A percentile compares a stretch with the other conserved stretches of the same genome.
Evolutionary conservation across 345 rosid genomes (phyloP).

Genomic region (Populus ilicifolia): DNA sequence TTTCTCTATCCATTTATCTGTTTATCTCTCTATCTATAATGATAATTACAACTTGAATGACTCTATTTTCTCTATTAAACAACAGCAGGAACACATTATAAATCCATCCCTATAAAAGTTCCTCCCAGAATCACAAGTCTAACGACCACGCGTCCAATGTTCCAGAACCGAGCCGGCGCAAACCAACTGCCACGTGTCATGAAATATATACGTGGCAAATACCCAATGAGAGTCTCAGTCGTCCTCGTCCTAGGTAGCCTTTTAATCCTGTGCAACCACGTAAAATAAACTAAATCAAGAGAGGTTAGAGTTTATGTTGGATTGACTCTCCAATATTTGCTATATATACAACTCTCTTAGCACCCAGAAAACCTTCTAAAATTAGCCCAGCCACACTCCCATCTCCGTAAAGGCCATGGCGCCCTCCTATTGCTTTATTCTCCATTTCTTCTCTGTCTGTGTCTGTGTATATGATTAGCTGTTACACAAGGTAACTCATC

Average conservation of each 20-base stretch:
- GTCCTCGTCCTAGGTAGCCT: neutral
- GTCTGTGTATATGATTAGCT: no score
- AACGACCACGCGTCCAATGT: neutral
- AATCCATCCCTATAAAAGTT: neutral
- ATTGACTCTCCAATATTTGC: slow-evolving; percentile 22
- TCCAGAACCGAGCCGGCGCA: slow-evolving; percentile 12
- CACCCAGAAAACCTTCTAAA: slow-evolving; percentile 21
- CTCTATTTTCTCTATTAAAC: neutral
- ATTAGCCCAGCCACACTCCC: slow-evolving; percentile 4
- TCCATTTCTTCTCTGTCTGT: no score
- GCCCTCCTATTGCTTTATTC: no score
- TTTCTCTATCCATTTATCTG: no score
- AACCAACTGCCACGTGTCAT: slow-evolving; percentile 8
- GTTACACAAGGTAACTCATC: no score
- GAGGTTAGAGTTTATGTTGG: neutral
- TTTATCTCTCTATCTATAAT: no score
- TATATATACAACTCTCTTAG: neutral
- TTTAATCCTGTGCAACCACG: slow-evolving; percentile 1
- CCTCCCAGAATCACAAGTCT: no score
- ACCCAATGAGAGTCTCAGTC: neutral
- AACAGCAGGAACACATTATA: neutral
- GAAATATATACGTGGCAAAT: slow-evolving; percentile 12
- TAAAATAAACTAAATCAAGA: neutral
- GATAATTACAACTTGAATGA: no score
- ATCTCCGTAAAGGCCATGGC: neutral